Evolutionary conservation across 768 basidiomycete species (phyloP), one percentile per base, ranked within the genome.

Genomic region (Xerocomus brunneocitrinus): DNA sequence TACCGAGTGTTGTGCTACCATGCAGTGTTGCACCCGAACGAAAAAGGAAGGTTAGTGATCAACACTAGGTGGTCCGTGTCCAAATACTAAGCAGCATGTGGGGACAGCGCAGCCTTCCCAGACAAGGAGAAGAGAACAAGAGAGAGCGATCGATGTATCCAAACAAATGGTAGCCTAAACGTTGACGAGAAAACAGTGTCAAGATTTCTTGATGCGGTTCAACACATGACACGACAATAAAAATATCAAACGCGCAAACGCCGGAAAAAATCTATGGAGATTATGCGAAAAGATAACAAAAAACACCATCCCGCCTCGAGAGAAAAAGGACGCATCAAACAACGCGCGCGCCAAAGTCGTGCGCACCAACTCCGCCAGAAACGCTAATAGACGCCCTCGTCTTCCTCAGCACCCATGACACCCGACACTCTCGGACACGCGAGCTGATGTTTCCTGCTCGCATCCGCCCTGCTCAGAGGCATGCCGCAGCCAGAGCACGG

Each of bases 401-500:
- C 52, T 41, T 50, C 42, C 24, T 45, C 50, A n/a, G 16, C 14
- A 5, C 14, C 53, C 36, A 24, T 31, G 48, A 44, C 30, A 44
- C 22, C 48, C 13, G 42, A 1, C 13, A 4, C 36, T 10, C 4
- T 39, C 13, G 39, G 8, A 14, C 65, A 67, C 8, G 50, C 48
- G 30, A 25, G 32, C 3, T 8, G 42, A 19, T 67, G 66, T 41
- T 68, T 67, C 31, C 30, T 67, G 13, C 24, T 52, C 35, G 67
- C 66, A 43, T 67, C 66, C 25, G 50, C 50, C 41, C 66, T 55
- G 39, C 62, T 58, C 16, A 67, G 44, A 13, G 27, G 27, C 34
- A 67, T 14, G 0, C 54, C 58, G 31, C 66, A 67, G 19, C 0
- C 7, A 0, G 38, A 8, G 38, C 66, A 67, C 16, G 25, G 3